Evolutionary conservation across 2,329 filamentous ascomycete genomes (phyloP).

Genomic region (Truncatella angustata): DNA sequence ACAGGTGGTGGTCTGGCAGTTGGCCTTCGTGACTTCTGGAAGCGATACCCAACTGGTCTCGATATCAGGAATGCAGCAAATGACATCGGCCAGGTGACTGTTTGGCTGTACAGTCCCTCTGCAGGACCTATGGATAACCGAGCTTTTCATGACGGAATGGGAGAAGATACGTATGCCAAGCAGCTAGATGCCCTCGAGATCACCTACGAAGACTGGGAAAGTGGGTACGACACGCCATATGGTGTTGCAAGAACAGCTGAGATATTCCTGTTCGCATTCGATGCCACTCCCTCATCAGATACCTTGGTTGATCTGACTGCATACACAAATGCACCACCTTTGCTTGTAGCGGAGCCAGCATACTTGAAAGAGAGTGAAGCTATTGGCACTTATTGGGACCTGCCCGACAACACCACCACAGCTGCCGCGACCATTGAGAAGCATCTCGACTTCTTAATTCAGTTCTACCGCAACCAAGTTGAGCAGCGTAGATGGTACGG

Average conservation of each 20-base stretch:
- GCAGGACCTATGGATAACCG: constrained; percentile 55
- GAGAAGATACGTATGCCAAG: constrained; percentile 52
- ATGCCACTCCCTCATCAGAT: constrained; percentile 48
- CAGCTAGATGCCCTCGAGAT: constrained; percentile 60
- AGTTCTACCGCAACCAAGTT: constrained; percentile 55
- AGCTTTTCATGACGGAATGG: constrained; percentile 57
- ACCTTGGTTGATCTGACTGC: constrained; percentile 41
- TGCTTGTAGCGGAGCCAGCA: constrained; percentile 44
- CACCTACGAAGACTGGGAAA: constrained; percentile 63
- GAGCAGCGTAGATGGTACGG: constrained; percentile 61
- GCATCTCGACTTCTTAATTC: constrained; percentile 54
- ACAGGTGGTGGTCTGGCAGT: constrained; percentile 57
- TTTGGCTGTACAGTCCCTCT: constrained; percentile 60
- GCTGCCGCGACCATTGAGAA: constrained; percentile 42
- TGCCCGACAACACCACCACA: constrained; percentile 28
- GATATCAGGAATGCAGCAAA: constrained; percentile 51
- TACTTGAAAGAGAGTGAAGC: constrained; percentile 52
- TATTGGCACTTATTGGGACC: constrained; percentile 54
- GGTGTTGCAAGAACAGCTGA: constrained; percentile 60
- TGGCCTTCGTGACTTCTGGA: constrained; percentile 61
- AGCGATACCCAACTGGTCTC: constrained; percentile 57
- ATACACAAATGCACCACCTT: constrained; percentile 50
- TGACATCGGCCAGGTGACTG: constrained; percentile 50
- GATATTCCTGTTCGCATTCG: constrained; percentile 51
- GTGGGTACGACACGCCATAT: constrained; percentile 52